These are phyloP conservation scores for barrel medic (Medicago truncatula) DNA, from an alignment of 306 rosid species.

Conservation along the genomic window MtrunA17r5.0-ANR NC_053042.1:53516001-53516500, in stretches of 20 bases:
- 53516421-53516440: conserved; percentile 98
- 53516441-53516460: conserved; percentile 72
- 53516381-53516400: conserved; percentile 86
- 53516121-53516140: conserved; percentile 12
- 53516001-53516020: conserved; percentile 2
- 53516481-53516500: conserved; percentile 27
- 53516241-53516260: conserved; percentile 77
- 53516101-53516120: conserved; percentile 3
- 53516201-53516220: conserved; percentile 67
- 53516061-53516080: conserved; percentile 19
- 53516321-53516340: neutral
- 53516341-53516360: conserved; percentile 18
- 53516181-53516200: conserved; percentile 71
- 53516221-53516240: conserved; percentile 73
- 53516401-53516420: conserved; percentile 83
- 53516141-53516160: conserved; percentile 5
- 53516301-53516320: conserved; percentile 22
- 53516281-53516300: conserved; percentile 7
- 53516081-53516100: conserved; percentile 26
- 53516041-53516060: conserved; percentile 8
- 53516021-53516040: conserved; percentile 1
- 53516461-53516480: neutral
- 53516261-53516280: conserved; percentile 59
- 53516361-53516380: conserved; percentile 30
- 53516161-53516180: conserved; percentile 77